Percentiles rank a stretch among this genome's conserved stretches.
Evolutionary conservation across 1,284 basidiomycete genomes (phyloP).

Genomic region (Bjerkandera adusta): DNA sequence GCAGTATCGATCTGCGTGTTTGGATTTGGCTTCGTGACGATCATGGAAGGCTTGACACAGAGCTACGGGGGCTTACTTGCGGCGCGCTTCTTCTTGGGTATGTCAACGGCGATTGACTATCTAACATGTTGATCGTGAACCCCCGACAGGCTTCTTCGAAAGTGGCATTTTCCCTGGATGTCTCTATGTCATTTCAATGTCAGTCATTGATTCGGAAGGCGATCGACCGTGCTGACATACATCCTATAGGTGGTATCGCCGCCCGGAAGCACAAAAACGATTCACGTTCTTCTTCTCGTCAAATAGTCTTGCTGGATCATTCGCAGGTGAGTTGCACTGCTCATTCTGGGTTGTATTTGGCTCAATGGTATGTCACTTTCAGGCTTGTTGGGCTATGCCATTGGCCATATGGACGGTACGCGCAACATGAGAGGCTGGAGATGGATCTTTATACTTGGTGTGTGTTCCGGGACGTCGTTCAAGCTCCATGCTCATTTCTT

Average conservation of each 20-base stretch:
- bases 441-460: conserved; percentile 37
- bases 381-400: conserved; percentile 21
- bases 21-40: conserved; percentile 25
- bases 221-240: not conserved
- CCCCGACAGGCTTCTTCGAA: conserved; percentile 14
- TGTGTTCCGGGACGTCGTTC: conserved; percentile 6
- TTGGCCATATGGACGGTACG: conserved; percentile 24
- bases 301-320: conserved; percentile 21
- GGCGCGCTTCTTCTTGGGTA: conserved; percentile 31
- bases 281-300: conserved; percentile 26
- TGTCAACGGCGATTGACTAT: conserved; percentile 10
- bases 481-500: not conserved
- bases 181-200: conserved; percentile 26
- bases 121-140: conserved; percentile 15
- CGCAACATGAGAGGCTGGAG: conserved; percentile 20
- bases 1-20: conserved; percentile 20
- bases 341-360: not conserved
- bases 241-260: conserved; percentile 25
- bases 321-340: conserved; percentile 14
- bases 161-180: conserved; percentile 20
- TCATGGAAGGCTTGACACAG: conserved; percentile 26
- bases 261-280: conserved; percentile 28
- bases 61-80: conserved; percentile 29
- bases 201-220: not conserved
- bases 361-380: not conserved